Conservation (phyloP, 2,329 filamentous ascomycete species). For the Colletotrichum aenigma region DNA sequence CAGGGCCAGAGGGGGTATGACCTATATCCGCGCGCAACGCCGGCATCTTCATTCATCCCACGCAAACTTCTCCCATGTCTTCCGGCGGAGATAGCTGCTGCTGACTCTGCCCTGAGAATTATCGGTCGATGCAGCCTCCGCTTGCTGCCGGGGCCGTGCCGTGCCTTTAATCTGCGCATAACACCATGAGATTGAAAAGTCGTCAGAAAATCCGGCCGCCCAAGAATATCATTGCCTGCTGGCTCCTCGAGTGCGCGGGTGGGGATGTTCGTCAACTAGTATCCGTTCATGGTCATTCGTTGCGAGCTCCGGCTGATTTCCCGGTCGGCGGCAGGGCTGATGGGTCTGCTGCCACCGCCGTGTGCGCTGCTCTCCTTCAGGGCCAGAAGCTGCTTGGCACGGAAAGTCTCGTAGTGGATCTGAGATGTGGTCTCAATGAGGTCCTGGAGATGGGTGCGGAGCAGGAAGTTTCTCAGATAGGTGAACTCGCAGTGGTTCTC, state of each 20-base stretch:
- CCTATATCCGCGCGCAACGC: conserved; percentile 10
- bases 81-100: background rate
- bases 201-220: conserved; percentile 14
- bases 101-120: background rate
- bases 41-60: conserved; percentile 2
- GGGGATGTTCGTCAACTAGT: conserved; percentile 58
- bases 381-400: conserved; percentile 96
- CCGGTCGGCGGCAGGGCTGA: conserved; percentile 91
- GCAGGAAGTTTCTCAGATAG: conserved; percentile 97
- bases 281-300: conserved; percentile 98
- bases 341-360: conserved; percentile 82
- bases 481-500: conserved; percentile 99
- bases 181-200: conserved; percentile 21
- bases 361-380: conserved; percentile 97
- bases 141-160: conserved; percentile 10
- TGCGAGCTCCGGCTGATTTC: conserved; percentile 97
- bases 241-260: conserved; percentile 14
- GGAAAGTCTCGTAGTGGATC: conserved; percentile 99
- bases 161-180: conserved; percentile 19
- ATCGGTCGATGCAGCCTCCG: conserved; percentile 6
- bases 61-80: background rate
- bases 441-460: conserved; percentile 96
- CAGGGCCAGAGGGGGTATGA: conserved; percentile 5
- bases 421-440: conserved; percentile 99
- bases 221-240: conserved; percentile 16